Percentiles rank a stretch among this genome's conserved stretches.
These are phyloP conservation scores for Gossypium bickii DNA, from an alignment of 345 rosid genomes.

Conservation along the genomic window DNA sequence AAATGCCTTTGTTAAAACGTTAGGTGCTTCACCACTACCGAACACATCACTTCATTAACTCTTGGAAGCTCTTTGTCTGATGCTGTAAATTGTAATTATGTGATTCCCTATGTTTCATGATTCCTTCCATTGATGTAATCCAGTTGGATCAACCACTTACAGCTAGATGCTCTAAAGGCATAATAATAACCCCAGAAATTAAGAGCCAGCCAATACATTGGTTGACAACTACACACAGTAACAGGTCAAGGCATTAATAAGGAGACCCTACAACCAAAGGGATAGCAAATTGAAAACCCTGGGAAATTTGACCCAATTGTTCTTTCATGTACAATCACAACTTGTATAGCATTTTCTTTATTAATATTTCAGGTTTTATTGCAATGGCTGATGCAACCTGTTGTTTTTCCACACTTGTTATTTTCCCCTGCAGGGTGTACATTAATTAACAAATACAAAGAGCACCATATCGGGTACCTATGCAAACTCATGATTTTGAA, in stretches of 20 bases:
- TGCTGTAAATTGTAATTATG: neutral
- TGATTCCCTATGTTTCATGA: neutral
- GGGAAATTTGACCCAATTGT: neutral
- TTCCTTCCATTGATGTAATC: neutral
- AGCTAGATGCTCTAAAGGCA: slow-evolving; percentile 1
- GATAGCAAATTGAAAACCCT: neutral
- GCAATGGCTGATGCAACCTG: neutral
- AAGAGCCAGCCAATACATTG: neutral
- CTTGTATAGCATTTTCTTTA: too few species aligned
- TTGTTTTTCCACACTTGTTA: neutral
- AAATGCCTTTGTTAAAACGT: neutral
- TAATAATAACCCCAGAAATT: neutral
- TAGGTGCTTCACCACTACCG: neutral
- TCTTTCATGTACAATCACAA: too few species aligned
- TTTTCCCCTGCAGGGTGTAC: neutral
- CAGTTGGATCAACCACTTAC: slow-evolving; percentile 3
- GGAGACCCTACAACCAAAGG: neutral
- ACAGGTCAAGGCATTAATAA: neutral
- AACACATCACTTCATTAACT: neutral
- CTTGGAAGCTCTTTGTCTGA: neutral
- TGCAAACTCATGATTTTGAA: neutral
- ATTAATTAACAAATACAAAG: neutral
- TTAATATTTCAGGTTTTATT: neutral
- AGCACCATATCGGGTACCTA: neutral
- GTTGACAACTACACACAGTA: neutral